Base-by-base conservation (phyloP, 805 yeast genomes). In the Metschnikowia bowlesiae region DNA sequence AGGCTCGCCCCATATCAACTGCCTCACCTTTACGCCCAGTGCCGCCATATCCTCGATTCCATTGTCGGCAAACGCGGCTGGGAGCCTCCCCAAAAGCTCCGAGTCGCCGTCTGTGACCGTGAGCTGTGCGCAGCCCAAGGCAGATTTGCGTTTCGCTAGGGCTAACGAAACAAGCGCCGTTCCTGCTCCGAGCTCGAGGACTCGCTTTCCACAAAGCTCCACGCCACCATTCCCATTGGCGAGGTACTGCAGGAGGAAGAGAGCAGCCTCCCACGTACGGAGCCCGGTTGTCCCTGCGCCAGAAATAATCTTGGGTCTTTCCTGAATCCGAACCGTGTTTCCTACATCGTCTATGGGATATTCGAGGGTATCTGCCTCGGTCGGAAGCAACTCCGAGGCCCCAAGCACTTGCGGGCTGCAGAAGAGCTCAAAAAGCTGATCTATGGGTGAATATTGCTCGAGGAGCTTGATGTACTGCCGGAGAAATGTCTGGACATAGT, bases 261-360 rank as follows among this genome's bases (percentile, higher is more conserved):
- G 57, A 0, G 96, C 86, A 2, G 96, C 97, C 62, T 89, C 97
- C 98, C 97, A 91, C 0, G 97, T 92, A 38, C 97, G 71, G 48
- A 82, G 68, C 0, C 97, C 97, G 0, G 97, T 92, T 0, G 96
- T 85, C 5, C 95, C 96, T n/a, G 69, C 62, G 0, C 88, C 89
- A 35, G 87, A 79, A 11, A 87, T 79, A 47, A 86, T 53, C 48
- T 76, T 71, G 0, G 91, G 92, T 0, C 81, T 74, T 59, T 87
- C 94, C 51, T 67, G 68, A 3, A 85, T 78, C 6, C 57, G 56
- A 1, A 72, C 61, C 45, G 32, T 48, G 4, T 47, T 64, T 62
- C 51, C 48, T 1, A 36, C 38, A 6, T 48, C 47, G 48, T 33
- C 68, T 53, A 58, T 58, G 50, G 13, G 52, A 9, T 62, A 58